Evolutionary conservation across 2,329 filamentous ascomycete genomes (phyloP), one percentile per base, ranked within the genome.

Genomic region (Scytalidium lignicola): DNA sequence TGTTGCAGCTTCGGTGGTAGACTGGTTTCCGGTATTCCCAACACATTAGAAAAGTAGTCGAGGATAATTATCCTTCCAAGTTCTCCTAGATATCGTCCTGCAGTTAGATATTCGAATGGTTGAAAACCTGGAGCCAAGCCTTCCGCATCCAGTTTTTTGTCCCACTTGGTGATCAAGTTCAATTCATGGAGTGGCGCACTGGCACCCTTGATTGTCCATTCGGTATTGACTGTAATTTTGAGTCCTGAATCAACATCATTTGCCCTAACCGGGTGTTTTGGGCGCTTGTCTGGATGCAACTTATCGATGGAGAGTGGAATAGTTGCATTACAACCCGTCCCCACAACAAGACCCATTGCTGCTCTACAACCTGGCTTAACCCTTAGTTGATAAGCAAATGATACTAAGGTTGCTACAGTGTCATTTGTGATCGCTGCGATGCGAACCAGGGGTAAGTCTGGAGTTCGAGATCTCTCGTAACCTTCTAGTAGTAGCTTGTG

Each of bases 71-170:
- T 90, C 20, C 60, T 58, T 0, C 88, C 87, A 0, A 88, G 85
- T 71, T 96, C 92, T 56, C 92, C 92, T 1, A 96, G 80, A 66
- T 96, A 97, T 40, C 96, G 78, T 51, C 92, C 92, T 1, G 91
- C 89, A 63, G 95, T 91, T 88, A 96, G 96, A 74, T 96, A 96
- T 74, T 97, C 92, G 57, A 96, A 96, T 1, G 89, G 85, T 70
- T 96, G 91, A 70, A 96, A 90, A 40, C 90, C 91, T 1, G 91
- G 91, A 6, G 72, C 73, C 58, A 88, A 83, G 57, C 83, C 85
- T 42, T 82, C 77, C 3, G 67, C 67, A 57, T 90, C 86, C 5
- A 93, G 74, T 51, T 75, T 69, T 9, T 72, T 67, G 59, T 93
- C 88, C 88, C 88, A 92, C 29, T 69, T 70, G 9, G 79, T 90